Percentiles rank a stretch among this genome's conserved stretches.
These are phyloP conservation scores for Vitis rotundifolia DNA, from an alignment of 164 flowering plant species.

Conservation along the genomic window DNA sequence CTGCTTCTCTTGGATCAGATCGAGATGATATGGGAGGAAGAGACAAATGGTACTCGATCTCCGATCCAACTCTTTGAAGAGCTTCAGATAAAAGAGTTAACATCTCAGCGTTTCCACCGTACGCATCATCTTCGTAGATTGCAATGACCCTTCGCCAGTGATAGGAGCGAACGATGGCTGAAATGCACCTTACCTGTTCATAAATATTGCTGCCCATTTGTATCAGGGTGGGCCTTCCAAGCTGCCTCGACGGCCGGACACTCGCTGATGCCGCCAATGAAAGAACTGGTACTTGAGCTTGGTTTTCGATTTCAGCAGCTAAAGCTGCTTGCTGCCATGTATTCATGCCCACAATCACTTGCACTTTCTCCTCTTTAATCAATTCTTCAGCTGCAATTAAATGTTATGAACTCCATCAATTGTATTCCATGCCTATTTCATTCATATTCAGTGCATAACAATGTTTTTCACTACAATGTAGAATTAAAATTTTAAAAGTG, in stretches of 20 bases:
- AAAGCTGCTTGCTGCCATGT: slow-evolving; percentile 49
- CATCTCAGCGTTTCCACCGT: slow-evolving; percentile 26
- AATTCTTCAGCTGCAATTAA: slow-evolving; percentile 30
- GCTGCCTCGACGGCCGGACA: slow-evolving; percentile 19
- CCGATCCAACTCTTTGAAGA: slow-evolving; percentile 22
- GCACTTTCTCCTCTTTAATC: slow-evolving; percentile 23
- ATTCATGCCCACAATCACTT: slow-evolving; percentile 36
- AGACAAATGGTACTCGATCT: slow-evolving; percentile 31
- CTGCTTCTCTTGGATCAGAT: slow-evolving; percentile 13
- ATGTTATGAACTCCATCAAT: not conserved
- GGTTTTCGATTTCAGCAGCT: slow-evolving; percentile 39
- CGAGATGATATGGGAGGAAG: slow-evolving; percentile 33
- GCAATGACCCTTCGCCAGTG: slow-evolving; percentile 35
- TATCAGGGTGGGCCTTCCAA: slow-evolving; percentile 47
- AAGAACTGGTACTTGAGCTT: slow-evolving; percentile 40
- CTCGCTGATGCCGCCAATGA: slow-evolving; percentile 37
- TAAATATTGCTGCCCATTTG: slow-evolving; percentile 26
- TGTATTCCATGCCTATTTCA: too few species aligned
- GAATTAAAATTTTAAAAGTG: too few species aligned
- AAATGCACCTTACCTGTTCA: slow-evolving; percentile 32
- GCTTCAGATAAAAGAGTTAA: slow-evolving; percentile 24
- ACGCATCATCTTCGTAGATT: slow-evolving; percentile 46
- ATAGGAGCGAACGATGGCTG: slow-evolving; percentile 31
- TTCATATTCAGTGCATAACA: too few species aligned
- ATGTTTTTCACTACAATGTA: too few species aligned